Evolutionary conservation across 495 filamentous ascomycete genomes (phyloP), one percentile per base, ranked within the genome.

Genomic region (Lasiosphaeria miniovina): DNA sequence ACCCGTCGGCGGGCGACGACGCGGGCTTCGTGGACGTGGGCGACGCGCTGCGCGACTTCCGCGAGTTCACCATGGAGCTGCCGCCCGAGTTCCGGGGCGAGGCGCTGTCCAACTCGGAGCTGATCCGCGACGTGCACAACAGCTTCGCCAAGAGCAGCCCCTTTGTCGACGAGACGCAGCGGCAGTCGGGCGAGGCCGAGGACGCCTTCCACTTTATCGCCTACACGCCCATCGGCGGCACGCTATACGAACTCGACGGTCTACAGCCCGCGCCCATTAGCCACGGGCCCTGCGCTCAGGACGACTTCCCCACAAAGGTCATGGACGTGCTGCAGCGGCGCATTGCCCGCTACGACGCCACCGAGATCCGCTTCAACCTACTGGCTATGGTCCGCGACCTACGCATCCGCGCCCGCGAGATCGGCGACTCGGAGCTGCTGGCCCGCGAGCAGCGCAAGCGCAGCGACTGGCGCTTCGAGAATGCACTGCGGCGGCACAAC

Each of bases 171-270:
- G 93, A 97, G 77, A 90, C 88, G 59, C 81, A 83, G 57, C 85
- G 87, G 1, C 74, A 78, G 10, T 79, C 82, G 55, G 82, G 80
- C 45, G 77, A 73, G 33, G 70, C 80, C 3, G 89, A 90, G 66
- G 94, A 99, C 66, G 90, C 93, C 15, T 99, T 94, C 74, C 95
- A 99, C 73, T 99, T 99, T 76, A 90, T 98, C 67, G 94, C 93
- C 17, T 99, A 99, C 72, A 93, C 90, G 49, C 80, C 88, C 36
- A 80, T 96, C 45, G 81, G 89, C 71, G 86, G 86, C 55, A 82
- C 74, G 3, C 80, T 99, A 54, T 99, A 96, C 79, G 94, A 99
- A 75, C 81, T 99, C 52, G 94, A 99, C 73, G 94, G 94, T 36
- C 76, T 99, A 55, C 92, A 96, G 75, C 91, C 92, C 2, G 86